Evolutionary conservation across 306 rosid species (phyloP).

Genomic region (Acacia acuminata): DNA sequence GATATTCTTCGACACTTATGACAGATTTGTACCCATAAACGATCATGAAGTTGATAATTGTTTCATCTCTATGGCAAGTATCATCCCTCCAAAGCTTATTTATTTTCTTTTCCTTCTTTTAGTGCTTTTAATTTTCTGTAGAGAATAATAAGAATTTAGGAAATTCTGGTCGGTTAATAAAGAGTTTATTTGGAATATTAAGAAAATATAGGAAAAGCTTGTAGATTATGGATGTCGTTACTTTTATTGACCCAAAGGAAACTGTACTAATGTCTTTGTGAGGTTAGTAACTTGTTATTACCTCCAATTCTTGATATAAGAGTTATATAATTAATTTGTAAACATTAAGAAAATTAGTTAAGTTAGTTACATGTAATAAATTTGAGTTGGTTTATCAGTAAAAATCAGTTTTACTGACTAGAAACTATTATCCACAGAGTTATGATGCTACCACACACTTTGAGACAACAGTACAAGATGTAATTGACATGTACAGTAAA

Average conservation of each 20-base stretch:
- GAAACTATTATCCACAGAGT: conserved; percentile 55
- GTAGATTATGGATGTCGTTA: neutral
- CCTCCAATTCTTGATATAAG: too few species aligned
- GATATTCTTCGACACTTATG: conserved; percentile 72
- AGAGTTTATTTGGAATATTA: neutral
- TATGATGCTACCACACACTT: conserved; percentile 84
- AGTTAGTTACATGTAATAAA: too few species aligned
- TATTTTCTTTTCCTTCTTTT: neutral
- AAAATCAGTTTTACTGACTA: conserved; percentile 16
- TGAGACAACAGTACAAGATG: conserved; percentile 79
- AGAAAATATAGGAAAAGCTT: neutral
- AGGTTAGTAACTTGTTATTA: neutral
- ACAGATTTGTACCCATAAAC: conserved; percentile 62
- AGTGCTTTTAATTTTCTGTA: neutral
- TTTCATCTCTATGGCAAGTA: conserved; percentile 70
- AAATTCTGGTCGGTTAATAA: neutral
- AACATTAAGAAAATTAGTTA: too few species aligned
- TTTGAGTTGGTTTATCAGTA: neutral
- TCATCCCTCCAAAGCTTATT: conserved; percentile 1
- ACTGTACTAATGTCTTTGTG: neutral
- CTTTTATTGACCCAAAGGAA: neutral
- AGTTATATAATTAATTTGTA: neutral
- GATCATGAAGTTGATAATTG: conserved; percentile 57
- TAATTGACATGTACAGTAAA: conserved; percentile 58
- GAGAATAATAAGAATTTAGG: neutral